Evolutionary conservation across 495 filamentous ascomycete species (phyloP), one percentile per base, ranked within the genome.

Genomic region (Lepidopterella palustris): DNA sequence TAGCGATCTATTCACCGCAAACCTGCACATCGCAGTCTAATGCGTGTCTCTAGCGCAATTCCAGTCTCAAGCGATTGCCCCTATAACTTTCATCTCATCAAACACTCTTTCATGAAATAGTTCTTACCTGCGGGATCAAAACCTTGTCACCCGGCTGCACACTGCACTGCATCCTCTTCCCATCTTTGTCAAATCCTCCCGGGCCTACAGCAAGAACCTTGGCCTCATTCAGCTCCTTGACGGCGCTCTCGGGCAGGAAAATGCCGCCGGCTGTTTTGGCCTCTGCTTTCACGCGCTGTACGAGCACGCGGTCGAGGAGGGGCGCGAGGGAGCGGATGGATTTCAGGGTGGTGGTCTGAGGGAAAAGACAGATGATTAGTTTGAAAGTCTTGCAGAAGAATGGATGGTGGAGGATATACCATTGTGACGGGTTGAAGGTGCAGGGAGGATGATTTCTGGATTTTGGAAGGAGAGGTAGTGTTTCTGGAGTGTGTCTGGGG

Each of bases 161-260:
- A 69, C 88, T 85, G 77, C 89, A 87, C 63, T 84, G 78, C 60
- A 96, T 74, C 60, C 89, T 82, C 80, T 92, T 86, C 59, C 93
- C 93, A 52, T 97, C 87, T 74, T 85, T 87, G 78, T 92, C 88
- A 52, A 95, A 62, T 10, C 76, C 83, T 66, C 93, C 93, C 53
- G 93, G 95, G 31, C 93, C 93, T 52, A 97, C 92, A 62, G 93
- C 95, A 58, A 99, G 80, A 60, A 99, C 93, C 75, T 87, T 86
- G 64, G 89, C 93, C 81, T 97, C 93, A 76, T 95, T 96, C 75
- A 97, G 83, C 74, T 99, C 93, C 84, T 99, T 97, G 66, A 97
- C 90, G 71, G 84, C 88, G 72, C 84, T 89, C 80, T 99, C 95
- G 60, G 93, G 93, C 63, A 99, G 89, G 82, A 92, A 96, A 80